Conservation (phyloP, 495 filamentous ascomycete genomes). For the Copromyces sp. region DNA sequence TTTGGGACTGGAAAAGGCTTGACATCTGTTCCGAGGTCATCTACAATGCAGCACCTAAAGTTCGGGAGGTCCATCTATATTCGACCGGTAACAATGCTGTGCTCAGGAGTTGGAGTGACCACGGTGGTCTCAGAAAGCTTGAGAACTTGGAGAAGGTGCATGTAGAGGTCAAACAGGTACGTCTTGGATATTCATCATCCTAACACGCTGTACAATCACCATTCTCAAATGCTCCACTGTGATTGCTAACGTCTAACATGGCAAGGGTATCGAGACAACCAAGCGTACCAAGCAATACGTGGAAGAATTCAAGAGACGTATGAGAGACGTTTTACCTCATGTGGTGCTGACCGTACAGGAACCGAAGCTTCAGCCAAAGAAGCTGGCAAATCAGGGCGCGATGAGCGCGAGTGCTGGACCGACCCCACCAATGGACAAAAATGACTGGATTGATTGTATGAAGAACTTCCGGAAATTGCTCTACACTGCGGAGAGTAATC, state of each 20-base stretch:
- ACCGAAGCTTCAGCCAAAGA: neutral
- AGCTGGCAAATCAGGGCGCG: neutral
- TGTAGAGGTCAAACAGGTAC: conserved; percentile 6
- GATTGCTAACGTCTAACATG: neutral
- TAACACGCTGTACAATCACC: neutral
- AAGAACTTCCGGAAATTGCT: conserved; percentile 12
- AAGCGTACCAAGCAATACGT: conserved; percentile 12
- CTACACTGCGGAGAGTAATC: conserved; percentile 8
- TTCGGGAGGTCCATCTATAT: conserved; percentile 23
- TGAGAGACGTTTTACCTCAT: neutral
- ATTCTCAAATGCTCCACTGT: neutral
- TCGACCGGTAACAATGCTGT: conserved; percentile 26
- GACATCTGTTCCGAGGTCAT: conserved; percentile 28
- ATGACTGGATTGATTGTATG: conserved; percentile 21
- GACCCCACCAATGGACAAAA: conserved; percentile 6
- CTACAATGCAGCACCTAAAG: conserved; percentile 14
- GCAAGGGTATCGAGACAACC: conserved; percentile 12
- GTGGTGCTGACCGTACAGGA: neutral
- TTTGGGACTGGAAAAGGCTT: conserved; percentile 29
- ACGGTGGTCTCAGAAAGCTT: conserved; percentile 7
- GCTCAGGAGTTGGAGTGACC: conserved; percentile 13
- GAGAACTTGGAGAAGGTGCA: conserved; percentile 10
- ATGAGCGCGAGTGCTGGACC: neutral
- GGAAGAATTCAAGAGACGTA: conserved; percentile 8
- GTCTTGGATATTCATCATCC: conserved; percentile 10